phyloP scores from a whole-genome alignment of 306 rosid genomes.

The Ochetophila trinervis region DNA sequence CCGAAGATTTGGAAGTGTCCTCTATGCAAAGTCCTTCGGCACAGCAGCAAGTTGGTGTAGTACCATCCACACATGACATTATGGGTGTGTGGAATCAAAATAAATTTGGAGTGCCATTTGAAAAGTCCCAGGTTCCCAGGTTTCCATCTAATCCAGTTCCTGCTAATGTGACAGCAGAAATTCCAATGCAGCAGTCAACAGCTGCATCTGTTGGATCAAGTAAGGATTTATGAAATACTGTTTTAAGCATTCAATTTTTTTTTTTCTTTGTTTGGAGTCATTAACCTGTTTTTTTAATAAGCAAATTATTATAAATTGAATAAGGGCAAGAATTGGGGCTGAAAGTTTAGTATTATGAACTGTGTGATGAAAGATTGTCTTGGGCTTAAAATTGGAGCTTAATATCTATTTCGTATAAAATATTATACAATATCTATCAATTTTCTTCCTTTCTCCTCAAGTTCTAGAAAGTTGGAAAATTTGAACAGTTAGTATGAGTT shows the following conservation, averaged over 20 bases:
- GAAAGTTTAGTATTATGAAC: conserved; percentile 12
- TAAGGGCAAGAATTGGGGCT: background rate
- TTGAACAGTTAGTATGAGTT: no score
- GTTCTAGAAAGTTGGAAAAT: background rate
- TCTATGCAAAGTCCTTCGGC: conserved; percentile 42
- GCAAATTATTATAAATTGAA: conserved; percentile 7
- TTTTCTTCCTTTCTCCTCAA: background rate
- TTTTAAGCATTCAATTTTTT: conserved; percentile 9
- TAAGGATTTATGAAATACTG: conserved; percentile 24
- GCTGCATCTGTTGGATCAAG: conserved; percentile 39
- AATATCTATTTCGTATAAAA: background rate
- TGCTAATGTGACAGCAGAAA: conserved; percentile 34
- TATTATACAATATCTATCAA: background rate
- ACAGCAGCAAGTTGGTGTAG: conserved; percentile 45
- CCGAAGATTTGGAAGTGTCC: conserved; percentile 55
- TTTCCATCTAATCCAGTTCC: conserved; percentile 40
- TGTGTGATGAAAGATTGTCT: conserved; percentile 11
- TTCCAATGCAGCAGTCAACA: conserved; percentile 35
- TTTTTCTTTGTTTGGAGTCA: background rate
- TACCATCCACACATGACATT: conserved; percentile 30
- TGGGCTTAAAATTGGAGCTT: no score
- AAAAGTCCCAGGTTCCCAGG: conserved; percentile 45
- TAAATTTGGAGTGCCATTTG: conserved; percentile 36
- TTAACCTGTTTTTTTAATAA: background rate
- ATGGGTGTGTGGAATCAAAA: conserved; percentile 43